Evolutionary conservation across 306 rosid genomes (phyloP).

Genomic region (Dalbergia cultrata): DNA sequence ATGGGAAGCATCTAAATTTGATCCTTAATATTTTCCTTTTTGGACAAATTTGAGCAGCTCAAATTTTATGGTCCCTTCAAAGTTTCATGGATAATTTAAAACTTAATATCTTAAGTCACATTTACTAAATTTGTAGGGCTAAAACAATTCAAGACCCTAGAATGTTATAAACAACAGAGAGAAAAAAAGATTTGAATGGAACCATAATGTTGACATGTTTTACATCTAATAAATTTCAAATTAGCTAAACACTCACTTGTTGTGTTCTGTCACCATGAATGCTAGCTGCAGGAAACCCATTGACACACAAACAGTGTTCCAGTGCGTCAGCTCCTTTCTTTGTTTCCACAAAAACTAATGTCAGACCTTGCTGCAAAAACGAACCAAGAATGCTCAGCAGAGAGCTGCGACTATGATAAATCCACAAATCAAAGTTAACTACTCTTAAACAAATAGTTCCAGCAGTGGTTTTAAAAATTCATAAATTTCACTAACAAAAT

Average conservation of each 20-base stretch:
- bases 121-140: not conserved
- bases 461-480: conserved; percentile 21
- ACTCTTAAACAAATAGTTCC: conserved; percentile 19
- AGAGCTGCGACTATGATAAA: conserved; percentile 21
- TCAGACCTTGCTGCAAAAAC: conserved; percentile 83
- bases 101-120: conserved; percentile 23
- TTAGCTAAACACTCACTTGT: conserved; percentile 63
- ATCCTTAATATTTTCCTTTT: conserved; percentile 1
- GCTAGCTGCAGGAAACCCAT: conserved; percentile 95
- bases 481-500: conserved; percentile 18
- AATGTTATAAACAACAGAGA: not conserved
- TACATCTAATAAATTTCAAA: conserved; percentile 18
- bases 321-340: conserved; percentile 97
- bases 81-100: conserved; percentile 8
- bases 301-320: conserved; percentile 86
- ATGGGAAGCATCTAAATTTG: not conserved
- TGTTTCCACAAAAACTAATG: conserved; percentile 97
- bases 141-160: conserved; percentile 29
- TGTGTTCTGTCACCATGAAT: conserved; percentile 97
- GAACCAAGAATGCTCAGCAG: conserved; percentile 36
- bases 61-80: conserved; percentile 7
- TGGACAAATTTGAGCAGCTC: conserved; percentile 8
- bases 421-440: conserved; percentile 14
- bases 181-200: conserved; percentile 13
- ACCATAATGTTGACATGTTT: conserved; percentile 27